These are phyloP conservation scores for Lentinula lateritia DNA, from an alignment of 768 basidiomycete genomes.

Conservation along the genomic window DNA sequence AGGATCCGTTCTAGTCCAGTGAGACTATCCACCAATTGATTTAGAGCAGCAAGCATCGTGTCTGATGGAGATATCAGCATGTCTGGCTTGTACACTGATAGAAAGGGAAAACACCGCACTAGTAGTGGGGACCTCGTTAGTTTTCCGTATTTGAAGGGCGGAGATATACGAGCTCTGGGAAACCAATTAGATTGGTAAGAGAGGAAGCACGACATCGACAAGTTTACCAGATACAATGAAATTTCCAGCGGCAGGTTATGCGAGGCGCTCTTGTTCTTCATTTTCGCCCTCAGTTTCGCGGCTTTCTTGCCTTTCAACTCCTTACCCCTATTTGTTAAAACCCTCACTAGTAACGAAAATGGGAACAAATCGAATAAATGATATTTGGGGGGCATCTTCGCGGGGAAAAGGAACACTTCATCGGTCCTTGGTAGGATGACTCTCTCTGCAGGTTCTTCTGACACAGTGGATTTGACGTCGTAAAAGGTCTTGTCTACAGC, in stretches of 20 bases:
- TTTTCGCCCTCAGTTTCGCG: conserved; percentile 45
- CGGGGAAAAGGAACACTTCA: conserved; percentile 46
- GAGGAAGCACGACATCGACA: background rate
- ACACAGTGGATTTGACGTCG: conserved; percentile 2
- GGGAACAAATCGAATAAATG: conserved; percentile 63
- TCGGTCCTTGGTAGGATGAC: conserved; percentile 33
- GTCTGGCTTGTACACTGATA: background rate
- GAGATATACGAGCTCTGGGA: conserved; percentile 67
- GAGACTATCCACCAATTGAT: conserved; percentile 55
- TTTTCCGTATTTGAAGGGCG: conserved; percentile 50
- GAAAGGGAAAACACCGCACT: conserved; percentile 33
- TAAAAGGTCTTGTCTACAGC: conserved; percentile 8
- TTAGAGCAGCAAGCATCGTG: conserved; percentile 40
- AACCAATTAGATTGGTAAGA: background rate
- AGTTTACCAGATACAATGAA: conserved; percentile 53
- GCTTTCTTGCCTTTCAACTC: conserved; percentile 60
- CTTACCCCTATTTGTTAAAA: conserved; percentile 40
- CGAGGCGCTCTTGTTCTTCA: conserved; percentile 36
- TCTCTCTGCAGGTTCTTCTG: conserved; percentile 19
- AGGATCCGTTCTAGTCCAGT: conserved; percentile 70
- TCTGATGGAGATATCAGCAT: conserved; percentile 23
- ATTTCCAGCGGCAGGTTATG: conserved; percentile 70
- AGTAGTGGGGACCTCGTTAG: conserved; percentile 52
- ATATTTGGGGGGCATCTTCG: conserved; percentile 53
- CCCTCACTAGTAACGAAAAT: conserved; percentile 52